These are phyloP conservation scores for Phialophora tarda DNA, from an alignment of 2,329 filamentous ascomycete species.

Conservation along the genomic window DNA sequence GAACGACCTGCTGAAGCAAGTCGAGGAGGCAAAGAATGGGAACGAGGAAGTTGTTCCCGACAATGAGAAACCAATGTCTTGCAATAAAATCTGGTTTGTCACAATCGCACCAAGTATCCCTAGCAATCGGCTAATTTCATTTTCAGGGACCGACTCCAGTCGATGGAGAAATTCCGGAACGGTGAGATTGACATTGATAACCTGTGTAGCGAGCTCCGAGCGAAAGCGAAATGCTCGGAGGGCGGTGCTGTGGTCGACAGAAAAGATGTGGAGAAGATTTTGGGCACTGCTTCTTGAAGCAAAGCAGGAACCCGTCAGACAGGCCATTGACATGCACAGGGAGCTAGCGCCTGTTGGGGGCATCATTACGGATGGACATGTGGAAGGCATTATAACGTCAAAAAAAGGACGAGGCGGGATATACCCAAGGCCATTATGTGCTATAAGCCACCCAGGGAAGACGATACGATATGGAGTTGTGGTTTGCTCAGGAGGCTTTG, in stretches of 20 bases:
- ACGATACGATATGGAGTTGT: slow-evolving; percentile 19
- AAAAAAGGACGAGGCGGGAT: slow-evolving; percentile 23
- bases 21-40: slow-evolving; percentile 74
- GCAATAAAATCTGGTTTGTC: slow-evolving; percentile 90
- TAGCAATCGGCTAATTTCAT: slow-evolving; percentile 49
- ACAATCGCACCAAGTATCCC: slow-evolving; percentile 44
- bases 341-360: background rate
- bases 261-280: slow-evolving; percentile 81
- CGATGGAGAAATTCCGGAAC: slow-evolving; percentile 82
- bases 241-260: slow-evolving; percentile 87
- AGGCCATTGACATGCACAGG: background rate
- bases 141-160: slow-evolving; percentile 84
- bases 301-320: slow-evolving; percentile 1
- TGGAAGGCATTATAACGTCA: slow-evolving; percentile 25
- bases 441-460: slow-evolving; percentile 11
- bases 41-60: slow-evolving; percentile 72
- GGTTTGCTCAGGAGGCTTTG: slow-evolving; percentile 2
- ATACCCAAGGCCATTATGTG: slow-evolving; percentile 7
- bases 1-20: slow-evolving; percentile 75
- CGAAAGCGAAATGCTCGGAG: slow-evolving; percentile 93
- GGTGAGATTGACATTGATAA: slow-evolving; percentile 94
- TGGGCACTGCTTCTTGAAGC: slow-evolving; percentile 50
- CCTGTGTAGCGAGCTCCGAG: slow-evolving; percentile 87
- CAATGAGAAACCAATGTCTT: slow-evolving; percentile 72
- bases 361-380: slow-evolving; percentile 17